Base-by-base conservation (phyloP, 31 red algal genomes). In the Bonnemaisonia californica region DNA sequence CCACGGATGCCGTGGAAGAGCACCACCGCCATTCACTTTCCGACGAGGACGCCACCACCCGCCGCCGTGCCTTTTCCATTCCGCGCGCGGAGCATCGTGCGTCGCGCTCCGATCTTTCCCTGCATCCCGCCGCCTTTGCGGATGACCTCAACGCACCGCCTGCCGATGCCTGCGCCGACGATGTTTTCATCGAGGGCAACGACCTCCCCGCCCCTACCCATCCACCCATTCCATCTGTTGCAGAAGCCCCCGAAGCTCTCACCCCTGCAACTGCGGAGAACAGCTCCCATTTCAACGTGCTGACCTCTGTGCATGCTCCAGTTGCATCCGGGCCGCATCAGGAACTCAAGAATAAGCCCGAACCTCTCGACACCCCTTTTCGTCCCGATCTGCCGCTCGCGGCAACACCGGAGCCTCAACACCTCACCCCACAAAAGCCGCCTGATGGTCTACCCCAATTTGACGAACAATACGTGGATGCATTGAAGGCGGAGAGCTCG, bases 1-100 rank as follows among this genome's bases (percentile, higher is more conserved):
- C 76, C 8, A 85, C 79, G 31, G 69, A 55, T 62, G 83, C 38
- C 28, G 72, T 80, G 1, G 83, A 86, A 9, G 90, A 86, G 41
- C 81, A 84, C n/a, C 71, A 77, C 12, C 19, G 56, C 54, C 60
- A 69, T 38, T 67, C 58, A 16, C 1, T 32, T 69, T 87, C 74
- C 21, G 83, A 78, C 57, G 73, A 79, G 13, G 64, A 79, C 27
- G 32, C 23, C 30, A 61, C 34, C 34, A 62, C 64, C 26, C 79
- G 47, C 19, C 64, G 79, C 56, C 40, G 79, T 24, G 79, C 64
- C 3, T 54, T 65, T 41, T 59, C 79, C 1, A 82, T 82, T 82
- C 79, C 79, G 38, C 63, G 79, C 30, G 79, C 79, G 16, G 62
- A 57, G 41, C 45, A 66, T 32, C 65, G 79, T 18, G 23, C 79